phyloP scores from a whole-genome alignment of 2,329 filamentous ascomycete genomes.

The Aspergillus sp. region DNA sequence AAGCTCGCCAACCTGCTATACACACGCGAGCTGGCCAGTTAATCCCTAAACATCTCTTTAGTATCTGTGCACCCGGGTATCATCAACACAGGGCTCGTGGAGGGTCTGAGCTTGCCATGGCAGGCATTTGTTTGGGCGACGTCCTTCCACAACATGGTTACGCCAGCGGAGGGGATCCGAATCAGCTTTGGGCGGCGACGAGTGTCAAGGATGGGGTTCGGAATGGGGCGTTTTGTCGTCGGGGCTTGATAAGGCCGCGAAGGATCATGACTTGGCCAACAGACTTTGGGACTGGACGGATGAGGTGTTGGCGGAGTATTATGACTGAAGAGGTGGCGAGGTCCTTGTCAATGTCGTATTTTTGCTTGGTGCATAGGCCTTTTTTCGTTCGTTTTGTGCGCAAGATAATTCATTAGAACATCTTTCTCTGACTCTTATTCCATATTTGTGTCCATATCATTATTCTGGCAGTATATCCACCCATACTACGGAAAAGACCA shows the following conservation, averaged over 20 bases:
- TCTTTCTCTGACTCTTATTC: too few relatives aligned
- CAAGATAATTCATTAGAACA: too few relatives aligned
- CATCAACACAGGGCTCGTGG: conserved; percentile 43
- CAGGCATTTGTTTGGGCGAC: conserved; percentile 16
- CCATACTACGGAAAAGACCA: too few relatives aligned
- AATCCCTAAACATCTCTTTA: conserved; percentile 42
- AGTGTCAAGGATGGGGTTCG: conserved; percentile 26
- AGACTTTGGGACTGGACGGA: conserved; percentile 24
- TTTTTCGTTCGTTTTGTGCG: too few relatives aligned
- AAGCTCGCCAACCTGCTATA: conserved; percentile 56
- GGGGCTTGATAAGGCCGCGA: conserved; percentile 11
- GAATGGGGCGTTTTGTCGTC: conserved; percentile 17
- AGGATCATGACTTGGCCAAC: conserved; percentile 16
- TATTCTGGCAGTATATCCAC: too few relatives aligned
- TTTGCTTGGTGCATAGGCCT: too few relatives aligned
- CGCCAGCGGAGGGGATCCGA: conserved; percentile 45
- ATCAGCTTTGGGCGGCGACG: conserved; percentile 50
- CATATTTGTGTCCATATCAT: too few relatives aligned
- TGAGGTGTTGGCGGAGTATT: conserved; percentile 17
- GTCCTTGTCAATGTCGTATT: too few relatives aligned
- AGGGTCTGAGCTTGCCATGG: conserved; percentile 19
- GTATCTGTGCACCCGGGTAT: conserved; percentile 50
- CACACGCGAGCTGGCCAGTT: conserved; percentile 44
- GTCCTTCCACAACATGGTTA: conserved; percentile 18
- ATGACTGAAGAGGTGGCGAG: too few relatives aligned